Evolutionary conservation across 257 asterid species (phyloP), one percentile per base, ranked within the genome.

Genomic region (Leonotis leonurus): DNA sequence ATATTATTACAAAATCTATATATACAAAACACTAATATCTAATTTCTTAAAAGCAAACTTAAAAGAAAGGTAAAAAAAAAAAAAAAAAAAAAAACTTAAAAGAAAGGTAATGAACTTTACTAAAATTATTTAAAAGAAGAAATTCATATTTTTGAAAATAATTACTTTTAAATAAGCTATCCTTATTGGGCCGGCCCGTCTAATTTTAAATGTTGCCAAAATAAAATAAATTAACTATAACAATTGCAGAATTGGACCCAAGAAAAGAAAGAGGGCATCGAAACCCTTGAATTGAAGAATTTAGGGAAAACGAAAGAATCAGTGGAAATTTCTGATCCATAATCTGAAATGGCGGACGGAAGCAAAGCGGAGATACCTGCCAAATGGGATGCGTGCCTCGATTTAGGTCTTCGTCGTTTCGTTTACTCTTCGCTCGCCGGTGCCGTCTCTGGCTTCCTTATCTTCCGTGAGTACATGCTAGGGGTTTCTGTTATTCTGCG

Each of bases 371-470:
- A 32, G 67, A 41, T 72, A 39, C 81, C 83, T 57, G 71, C 79
- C 2, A 88, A 81, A 44, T 85, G 94, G 96, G 96, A 88, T 46
- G 84, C 91, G 0, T 88, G 83, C 62, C 77, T 83, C 56, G 94
- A 85, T 73, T 85, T 81, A 72, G 79, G 86, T 36, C 16, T 81
- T 58, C 89, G 91, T 26, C 89, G 89, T 24, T 75, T 81, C 60
- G 82, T 84, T 36, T 88, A 83, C 72, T 81, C 80, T 60, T 77
- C 94, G 22, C 60, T 76, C 32, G 70, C 84, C 64, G 94, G 94
- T 50, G 84, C 89, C 46, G 64, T 76, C 64, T 52, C 83, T 21
- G 96, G 89, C 0, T 88, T 83, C 36, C 80, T 88, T 44, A 77
- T 83, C 53, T 85, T 88, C 74, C 83, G 96, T 85, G 45, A 79